Conservation (phyloP, 495 filamentous ascomycete species). For the Saxophila tyrrhenica region DNA sequence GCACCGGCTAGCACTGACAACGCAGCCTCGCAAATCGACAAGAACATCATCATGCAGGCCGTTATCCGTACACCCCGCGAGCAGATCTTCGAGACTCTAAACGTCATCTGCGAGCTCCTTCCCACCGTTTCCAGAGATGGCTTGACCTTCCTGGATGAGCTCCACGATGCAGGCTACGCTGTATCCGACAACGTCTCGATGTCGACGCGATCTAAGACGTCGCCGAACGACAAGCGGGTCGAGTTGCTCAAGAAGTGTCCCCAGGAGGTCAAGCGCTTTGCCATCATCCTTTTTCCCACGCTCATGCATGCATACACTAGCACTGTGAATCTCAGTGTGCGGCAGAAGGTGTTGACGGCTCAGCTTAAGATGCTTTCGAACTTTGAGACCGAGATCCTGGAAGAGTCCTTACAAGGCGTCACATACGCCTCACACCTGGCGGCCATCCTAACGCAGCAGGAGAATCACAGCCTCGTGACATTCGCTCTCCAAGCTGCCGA, state of each 20-base stretch:
- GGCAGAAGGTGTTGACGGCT: conserved; percentile 90
- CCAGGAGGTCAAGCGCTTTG: conserved; percentile 78
- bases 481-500: conserved; percentile 81
- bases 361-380: conserved; percentile 99
- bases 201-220: conserved; percentile 40
- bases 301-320: conserved; percentile 95
- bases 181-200: conserved; percentile 29
- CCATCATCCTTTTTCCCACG: conserved; percentile 89
- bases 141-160: conserved; percentile 42
- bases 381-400: conserved; percentile 67
- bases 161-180: conserved; percentile 38
- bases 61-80: conserved; percentile 94
- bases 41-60: conserved; percentile 96
- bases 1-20: conserved; percentile 72
- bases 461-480: conserved; percentile 78
- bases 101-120: conserved; percentile 93
- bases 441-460: conserved; percentile 90
- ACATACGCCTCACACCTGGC: conserved; percentile 96
- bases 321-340: conserved; percentile 92
- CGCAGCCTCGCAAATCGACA: conserved; percentile 82
- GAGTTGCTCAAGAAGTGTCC: conserved; percentile 70
- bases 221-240: conserved; percentile 64
- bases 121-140: conserved; percentile 49
- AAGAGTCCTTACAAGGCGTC: conserved; percentile 78
- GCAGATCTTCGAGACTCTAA: conserved; percentile 92